Percentiles rank a stretch among this genome's conserved stretches.
phyloP scores from a whole-genome alignment of 768 basidiomycete species.

The Daedaleopsis sinensis region DNA sequence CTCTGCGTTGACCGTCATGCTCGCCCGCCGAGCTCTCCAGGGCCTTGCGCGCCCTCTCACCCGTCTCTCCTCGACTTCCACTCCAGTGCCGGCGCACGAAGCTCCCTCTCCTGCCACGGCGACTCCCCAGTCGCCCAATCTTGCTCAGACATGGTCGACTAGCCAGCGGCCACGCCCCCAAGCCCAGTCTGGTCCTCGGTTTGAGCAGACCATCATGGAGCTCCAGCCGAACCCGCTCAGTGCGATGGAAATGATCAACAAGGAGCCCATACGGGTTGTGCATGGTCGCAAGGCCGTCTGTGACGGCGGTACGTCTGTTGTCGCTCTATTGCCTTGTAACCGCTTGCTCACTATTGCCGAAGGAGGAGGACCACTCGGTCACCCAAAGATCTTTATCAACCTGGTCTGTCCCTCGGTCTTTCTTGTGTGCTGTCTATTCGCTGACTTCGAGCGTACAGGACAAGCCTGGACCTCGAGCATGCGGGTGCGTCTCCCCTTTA shows the following conservation, averaged over 20 bases:
- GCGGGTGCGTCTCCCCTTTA: conserved; percentile 70
- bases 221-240: conserved; percentile 88
- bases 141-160: conserved; percentile 81
- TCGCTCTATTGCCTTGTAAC: background rate
- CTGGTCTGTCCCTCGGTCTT: conserved; percentile 55
- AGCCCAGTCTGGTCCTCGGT: conserved; percentile 68
- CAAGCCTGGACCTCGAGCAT: conserved; percentile 82
- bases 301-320: conserved; percentile 83
- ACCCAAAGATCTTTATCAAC: conserved; percentile 97
- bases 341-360: conserved; percentile 1
- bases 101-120: conserved; percentile 35
- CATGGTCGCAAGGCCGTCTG: conserved; percentile 86
- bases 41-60: conserved; percentile 31
- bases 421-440: background rate
- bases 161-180: conserved; percentile 74
- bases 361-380: conserved; percentile 95
- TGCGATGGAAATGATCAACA: conserved; percentile 86
- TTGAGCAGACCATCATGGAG: conserved; percentile 89
- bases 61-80: conserved; percentile 30
- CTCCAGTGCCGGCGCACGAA: conserved; percentile 25
- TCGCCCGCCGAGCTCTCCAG: conserved; percentile 30
- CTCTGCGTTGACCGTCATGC: conserved; percentile 26
- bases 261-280: conserved; percentile 85
- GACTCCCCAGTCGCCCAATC: conserved; percentile 81
- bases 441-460: conserved; percentile 53